Conservation (phyloP, 345 rosid species). For the Lagerstroemia speciosa region DNA sequence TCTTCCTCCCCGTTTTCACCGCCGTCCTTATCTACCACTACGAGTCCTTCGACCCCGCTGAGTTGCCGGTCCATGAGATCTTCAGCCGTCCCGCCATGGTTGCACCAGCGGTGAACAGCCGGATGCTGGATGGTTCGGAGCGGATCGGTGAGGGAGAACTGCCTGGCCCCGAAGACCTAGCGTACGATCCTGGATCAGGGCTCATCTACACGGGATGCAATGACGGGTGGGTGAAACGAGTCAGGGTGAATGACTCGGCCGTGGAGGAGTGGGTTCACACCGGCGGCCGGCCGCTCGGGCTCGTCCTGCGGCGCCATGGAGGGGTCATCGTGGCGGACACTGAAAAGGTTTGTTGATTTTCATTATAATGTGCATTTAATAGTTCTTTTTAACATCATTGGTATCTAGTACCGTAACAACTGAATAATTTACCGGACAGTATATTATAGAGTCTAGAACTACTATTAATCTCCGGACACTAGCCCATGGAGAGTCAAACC, state of each 20-base stretch:
- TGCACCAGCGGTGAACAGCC: slow-evolving; percentile 9
- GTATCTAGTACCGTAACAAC: no score
- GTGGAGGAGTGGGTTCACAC: slow-evolving; percentile 59
- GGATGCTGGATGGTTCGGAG: slow-evolving; percentile 17
- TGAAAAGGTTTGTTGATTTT: slow-evolving; percentile 38
- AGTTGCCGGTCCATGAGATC: slow-evolving; percentile 11
- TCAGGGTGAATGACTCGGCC: slow-evolving; percentile 23
- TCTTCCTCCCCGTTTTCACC: slow-evolving; percentile 8
- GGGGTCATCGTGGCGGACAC: slow-evolving; percentile 70
- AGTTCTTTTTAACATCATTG: no score
- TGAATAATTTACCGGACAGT: no score
- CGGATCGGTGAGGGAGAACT: slow-evolving; percentile 15
- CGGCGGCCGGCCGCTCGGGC: slow-evolving; percentile 79
- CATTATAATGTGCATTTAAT: no score
- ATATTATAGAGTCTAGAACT: no score
- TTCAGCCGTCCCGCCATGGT: slow-evolving; percentile 8
- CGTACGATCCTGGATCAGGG: neutral
- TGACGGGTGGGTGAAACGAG: slow-evolving; percentile 73
- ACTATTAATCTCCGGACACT: no score
- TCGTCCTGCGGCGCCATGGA: slow-evolving; percentile 32
- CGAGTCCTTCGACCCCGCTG: slow-evolving; percentile 18
- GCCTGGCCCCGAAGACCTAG: slow-evolving; percentile 18
- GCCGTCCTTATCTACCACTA: slow-evolving; percentile 10
- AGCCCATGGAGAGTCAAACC: no score
- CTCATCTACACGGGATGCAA: slow-evolving; percentile 2